Evolutionary conservation across 345 rosid species (phyloP).

Genomic region (Salix brachista): DNA sequence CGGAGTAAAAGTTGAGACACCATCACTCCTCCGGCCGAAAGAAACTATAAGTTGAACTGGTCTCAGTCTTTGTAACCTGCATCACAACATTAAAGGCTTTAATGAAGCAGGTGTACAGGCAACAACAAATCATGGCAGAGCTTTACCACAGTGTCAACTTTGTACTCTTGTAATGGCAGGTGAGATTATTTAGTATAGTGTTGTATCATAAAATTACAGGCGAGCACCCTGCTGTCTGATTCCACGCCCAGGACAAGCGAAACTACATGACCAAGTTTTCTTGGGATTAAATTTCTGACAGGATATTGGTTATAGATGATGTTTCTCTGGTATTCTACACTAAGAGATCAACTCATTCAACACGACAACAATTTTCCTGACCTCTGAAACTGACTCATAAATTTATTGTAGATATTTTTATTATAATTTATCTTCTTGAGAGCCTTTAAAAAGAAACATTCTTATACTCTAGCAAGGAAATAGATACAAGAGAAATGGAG

Average conservation of each 20-base stretch:
- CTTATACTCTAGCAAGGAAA: not conserved
- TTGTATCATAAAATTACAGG: not conserved
- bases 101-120: not conserved
- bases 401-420: not conserved
- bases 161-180: not conserved
- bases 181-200: not conserved
- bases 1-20: not conserved
- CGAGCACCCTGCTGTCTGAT: not conserved
- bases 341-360: not conserved
- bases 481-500: not conserved
- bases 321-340: not conserved
- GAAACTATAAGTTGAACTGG: slow-evolving; percentile 54
- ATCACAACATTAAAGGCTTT: slow-evolving; percentile 6
- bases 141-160: not conserved
- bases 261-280: not conserved
- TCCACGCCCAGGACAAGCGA: not conserved
- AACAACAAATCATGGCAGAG: not conserved
- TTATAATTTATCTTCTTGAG: not conserved
- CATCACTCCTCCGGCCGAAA: slow-evolving; percentile 53
- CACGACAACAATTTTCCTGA: not conserved
- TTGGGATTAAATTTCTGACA: not conserved
- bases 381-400: not conserved
- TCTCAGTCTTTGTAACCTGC: slow-evolving; percentile 67
- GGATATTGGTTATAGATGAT: not conserved
- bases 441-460: not conserved